These are phyloP conservation scores for Drechslerella dactyloides DNA, from an alignment of 2,329 filamentous ascomycete genomes.

Conservation along the genomic window DNA sequence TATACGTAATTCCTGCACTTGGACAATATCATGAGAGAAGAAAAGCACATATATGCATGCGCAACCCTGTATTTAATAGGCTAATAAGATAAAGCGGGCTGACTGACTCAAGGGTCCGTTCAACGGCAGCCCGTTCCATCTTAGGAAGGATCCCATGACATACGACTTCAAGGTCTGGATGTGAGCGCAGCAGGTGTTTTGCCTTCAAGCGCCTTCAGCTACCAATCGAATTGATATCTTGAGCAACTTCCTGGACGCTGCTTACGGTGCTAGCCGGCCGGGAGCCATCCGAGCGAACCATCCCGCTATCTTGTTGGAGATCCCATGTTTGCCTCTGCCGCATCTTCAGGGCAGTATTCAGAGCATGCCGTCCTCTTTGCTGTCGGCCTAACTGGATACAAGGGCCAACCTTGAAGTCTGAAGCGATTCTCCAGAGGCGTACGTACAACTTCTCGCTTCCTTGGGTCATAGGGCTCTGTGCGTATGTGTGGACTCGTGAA, in stretches of 20 bases:
- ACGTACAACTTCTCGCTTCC: not conserved
- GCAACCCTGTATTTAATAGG: not conserved
- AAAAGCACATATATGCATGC: not conserved
- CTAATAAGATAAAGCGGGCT: not conserved
- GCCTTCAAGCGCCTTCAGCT: not conserved
- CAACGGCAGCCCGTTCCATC: not conserved
- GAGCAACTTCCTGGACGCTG: not conserved
- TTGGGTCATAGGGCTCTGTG: not conserved
- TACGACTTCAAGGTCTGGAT: not conserved
- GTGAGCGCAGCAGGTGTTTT: not conserved
- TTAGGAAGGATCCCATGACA: not conserved
- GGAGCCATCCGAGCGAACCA: constrained; percentile 3
- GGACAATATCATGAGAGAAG: too few species aligned
- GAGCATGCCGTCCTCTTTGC: not conserved
- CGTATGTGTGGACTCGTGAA: not conserved
- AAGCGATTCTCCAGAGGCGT: not conserved
- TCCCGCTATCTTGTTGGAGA: not conserved
- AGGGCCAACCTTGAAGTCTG: not conserved
- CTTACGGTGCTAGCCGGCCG: not conserved
- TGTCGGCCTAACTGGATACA: not conserved
- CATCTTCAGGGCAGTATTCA: not conserved
- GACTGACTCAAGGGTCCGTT: not conserved
- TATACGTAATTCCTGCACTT: too few species aligned
- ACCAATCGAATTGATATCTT: not conserved
- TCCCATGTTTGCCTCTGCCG: not conserved